Conservation (phyloP, 768 basidiomycete genomes). For the Cyclocybe aegerita region DNA sequence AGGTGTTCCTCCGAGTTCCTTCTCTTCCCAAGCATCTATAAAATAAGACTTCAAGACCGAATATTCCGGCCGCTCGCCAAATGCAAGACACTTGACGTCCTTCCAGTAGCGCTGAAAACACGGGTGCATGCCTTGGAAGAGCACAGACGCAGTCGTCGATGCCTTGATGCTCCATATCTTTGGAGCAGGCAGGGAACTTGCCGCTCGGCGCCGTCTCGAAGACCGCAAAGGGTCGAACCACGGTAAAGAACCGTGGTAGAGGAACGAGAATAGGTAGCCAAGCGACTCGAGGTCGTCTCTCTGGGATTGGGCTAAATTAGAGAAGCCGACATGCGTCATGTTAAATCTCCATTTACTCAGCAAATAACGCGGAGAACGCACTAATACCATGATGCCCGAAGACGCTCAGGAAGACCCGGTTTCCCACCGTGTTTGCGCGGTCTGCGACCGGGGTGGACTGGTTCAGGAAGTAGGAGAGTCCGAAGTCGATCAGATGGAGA, state of each 20-base stretch:
- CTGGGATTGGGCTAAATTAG: constrained; percentile 27
- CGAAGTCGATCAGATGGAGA: constrained; percentile 28
- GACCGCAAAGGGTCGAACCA: constrained; percentile 18
- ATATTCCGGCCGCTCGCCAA: constrained; percentile 29
- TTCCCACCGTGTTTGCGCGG: constrained; percentile 21
- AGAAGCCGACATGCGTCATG: no score
- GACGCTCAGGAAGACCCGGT: constrained; percentile 28
- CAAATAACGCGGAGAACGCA: constrained; percentile 10
- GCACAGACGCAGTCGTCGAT: constrained; percentile 21
- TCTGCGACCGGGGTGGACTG: constrained; percentile 14
- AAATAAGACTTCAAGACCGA: constrained; percentile 21
- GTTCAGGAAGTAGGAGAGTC: constrained; percentile 19
- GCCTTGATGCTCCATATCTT: constrained; percentile 27
- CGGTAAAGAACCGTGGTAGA: constrained; percentile 28
- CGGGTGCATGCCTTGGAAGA: constrained; percentile 26
- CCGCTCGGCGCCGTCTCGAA: background rate
- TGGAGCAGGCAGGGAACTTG: background rate
- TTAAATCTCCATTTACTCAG: background rate
- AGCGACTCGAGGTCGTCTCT: constrained; percentile 36
- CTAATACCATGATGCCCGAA: constrained; percentile 31
- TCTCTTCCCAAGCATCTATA: constrained; percentile 16
- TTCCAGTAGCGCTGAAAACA: constrained; percentile 29
- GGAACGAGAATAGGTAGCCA: constrained; percentile 32
- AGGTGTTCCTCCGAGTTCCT: constrained; percentile 4
- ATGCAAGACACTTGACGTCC: constrained; percentile 28